Percentiles rank a stretch among this genome's conserved stretches.
Evolutionary conservation across 768 basidiomycete genomes (phyloP).

Genomic region (Rhizopogon salebrosus): DNA sequence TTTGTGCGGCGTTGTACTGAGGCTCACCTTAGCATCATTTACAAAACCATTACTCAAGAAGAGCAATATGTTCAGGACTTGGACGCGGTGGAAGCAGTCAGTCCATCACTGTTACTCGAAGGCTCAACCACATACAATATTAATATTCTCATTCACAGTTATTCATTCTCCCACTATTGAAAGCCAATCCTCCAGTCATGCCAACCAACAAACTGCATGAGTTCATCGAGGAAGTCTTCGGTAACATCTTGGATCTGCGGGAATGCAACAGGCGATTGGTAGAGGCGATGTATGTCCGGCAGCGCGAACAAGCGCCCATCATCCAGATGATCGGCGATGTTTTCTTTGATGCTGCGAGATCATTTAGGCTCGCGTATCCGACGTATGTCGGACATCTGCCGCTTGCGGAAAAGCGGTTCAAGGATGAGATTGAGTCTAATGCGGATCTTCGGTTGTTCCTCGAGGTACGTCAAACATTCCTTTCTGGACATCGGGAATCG

Average conservation of each 20-base stretch:
- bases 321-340: slow-evolving; percentile 86
- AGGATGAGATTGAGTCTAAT: slow-evolving; percentile 81
- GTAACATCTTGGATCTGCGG: slow-evolving; percentile 83
- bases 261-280: slow-evolving; percentile 80
- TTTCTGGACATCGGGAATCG: neutral
- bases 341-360: slow-evolving; percentile 79
- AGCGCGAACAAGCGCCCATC: slow-evolving; percentile 76
- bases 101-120: slow-evolving; percentile 16
- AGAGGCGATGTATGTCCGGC: slow-evolving; percentile 81
- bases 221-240: slow-evolving; percentile 88
- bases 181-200: slow-evolving; percentile 52
- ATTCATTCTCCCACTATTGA: slow-evolving; percentile 51
- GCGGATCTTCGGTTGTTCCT: slow-evolving; percentile 78
- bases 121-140: too few species aligned
- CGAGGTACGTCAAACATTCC: slow-evolving; percentile 54
- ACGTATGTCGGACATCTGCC: slow-evolving; percentile 82
- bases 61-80: slow-evolving; percentile 88
- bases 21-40: slow-evolving; percentile 50
- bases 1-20: neutral
- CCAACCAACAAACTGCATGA: slow-evolving; percentile 57
- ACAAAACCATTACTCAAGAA: slow-evolving; percentile 84
- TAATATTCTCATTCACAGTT: slow-evolving; percentile 34
- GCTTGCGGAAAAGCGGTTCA: slow-evolving; percentile 78
- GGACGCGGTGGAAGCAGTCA: slow-evolving; percentile 71
- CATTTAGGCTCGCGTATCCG: slow-evolving; percentile 85